Evolutionary conservation across 306 rosid species (phyloP), one percentile per base, ranked within the genome.

Genomic region (Pterocarpus santalinus): DNA sequence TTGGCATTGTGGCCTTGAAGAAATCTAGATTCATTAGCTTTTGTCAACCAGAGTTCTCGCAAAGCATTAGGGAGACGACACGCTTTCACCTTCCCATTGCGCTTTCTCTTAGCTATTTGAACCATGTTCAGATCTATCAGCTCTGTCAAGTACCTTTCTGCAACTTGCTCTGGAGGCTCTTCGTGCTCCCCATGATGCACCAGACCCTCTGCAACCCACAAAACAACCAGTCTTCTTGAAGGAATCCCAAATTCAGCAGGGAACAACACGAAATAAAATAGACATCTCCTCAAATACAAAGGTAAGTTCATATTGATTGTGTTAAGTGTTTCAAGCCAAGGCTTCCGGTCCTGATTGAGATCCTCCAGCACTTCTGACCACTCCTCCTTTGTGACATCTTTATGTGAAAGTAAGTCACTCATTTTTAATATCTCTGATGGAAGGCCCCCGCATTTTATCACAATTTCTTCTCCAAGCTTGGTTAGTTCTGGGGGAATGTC

Each of bases 401-500:
- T 63, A 22, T 22, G 28, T 22, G 28, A 22, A 47, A 85, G 65
- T 15, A 46, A 52, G 3, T 22, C 10, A 4, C 80, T 68, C 41
- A 32, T 35, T 7, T 73, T 70, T 4, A 69, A 12, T 43, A 87
- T 77, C 47, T 72, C 30, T 3, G 30, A 64, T 17, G 80, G 90
- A 5, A 81, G 35, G 2, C 86, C 90, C 16, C 80, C 78, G 0
- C 88, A 85, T 57, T 69, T 81, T 5, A 64, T 34, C 12, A 61
- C 36, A 52, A 78, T 49, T 52, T 75, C 12, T 49, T 71, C 38
- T 12, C 28, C 85, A 4, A 46, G 8, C 28, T 47, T 12, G 5
- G 22, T 28, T 7, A 73, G 36, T 32, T 65, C 66, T 22, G 1
- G 14, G 36, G 72, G 33, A 67, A 73, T 13, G 53, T 34, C 16